Evolutionary conservation across 192 early-diverging fungal species (phyloP).

Genomic region (Coemansia aciculifera): DNA sequence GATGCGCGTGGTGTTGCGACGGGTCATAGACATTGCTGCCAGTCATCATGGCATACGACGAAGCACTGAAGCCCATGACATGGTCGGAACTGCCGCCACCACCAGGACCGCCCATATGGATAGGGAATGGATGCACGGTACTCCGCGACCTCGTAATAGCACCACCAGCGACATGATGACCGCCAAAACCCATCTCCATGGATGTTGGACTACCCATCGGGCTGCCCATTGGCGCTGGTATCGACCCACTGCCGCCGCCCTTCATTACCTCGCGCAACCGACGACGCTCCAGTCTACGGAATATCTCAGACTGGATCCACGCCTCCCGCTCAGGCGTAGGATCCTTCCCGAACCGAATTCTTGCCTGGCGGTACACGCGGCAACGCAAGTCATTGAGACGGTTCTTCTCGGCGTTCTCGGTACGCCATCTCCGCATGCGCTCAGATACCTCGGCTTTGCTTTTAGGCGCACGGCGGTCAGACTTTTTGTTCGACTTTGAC

Average conservation of each 20-base stretch:
- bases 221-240: slow-evolving; percentile 41
- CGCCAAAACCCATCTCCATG: slow-evolving; percentile 15
- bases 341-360: slow-evolving; percentile 62
- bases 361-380: slow-evolving; percentile 68
- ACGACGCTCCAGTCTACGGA: slow-evolving; percentile 49
- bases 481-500: slow-evolving; percentile 36
- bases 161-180: slow-evolving; percentile 19
- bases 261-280: slow-evolving; percentile 54
- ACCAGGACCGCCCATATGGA: slow-evolving; percentile 15
- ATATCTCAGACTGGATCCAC: slow-evolving; percentile 69
- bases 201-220: slow-evolving; percentile 15
- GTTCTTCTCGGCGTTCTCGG: slow-evolving; percentile 59
- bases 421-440: slow-evolving; percentile 55
- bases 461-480: slow-evolving; percentile 44
- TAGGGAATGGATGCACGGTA: slow-evolving; percentile 46
- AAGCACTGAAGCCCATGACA: slow-evolving; percentile 38
- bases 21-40: slow-evolving; percentile 29
- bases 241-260: slow-evolving; percentile 29
- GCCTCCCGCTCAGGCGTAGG: slow-evolving; percentile 62
- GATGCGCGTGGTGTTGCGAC: slow-evolving; percentile 21
- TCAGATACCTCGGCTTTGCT: slow-evolving; percentile 58
- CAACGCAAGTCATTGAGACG: slow-evolving; percentile 70
- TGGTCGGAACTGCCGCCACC: slow-evolving; percentile 18
- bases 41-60: slow-evolving; percentile 46
- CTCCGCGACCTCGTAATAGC: slow-evolving; percentile 47